Evolutionary conservation across 129 eudicot species (phyloP).

Genomic region (Apium graveolens): DNA sequence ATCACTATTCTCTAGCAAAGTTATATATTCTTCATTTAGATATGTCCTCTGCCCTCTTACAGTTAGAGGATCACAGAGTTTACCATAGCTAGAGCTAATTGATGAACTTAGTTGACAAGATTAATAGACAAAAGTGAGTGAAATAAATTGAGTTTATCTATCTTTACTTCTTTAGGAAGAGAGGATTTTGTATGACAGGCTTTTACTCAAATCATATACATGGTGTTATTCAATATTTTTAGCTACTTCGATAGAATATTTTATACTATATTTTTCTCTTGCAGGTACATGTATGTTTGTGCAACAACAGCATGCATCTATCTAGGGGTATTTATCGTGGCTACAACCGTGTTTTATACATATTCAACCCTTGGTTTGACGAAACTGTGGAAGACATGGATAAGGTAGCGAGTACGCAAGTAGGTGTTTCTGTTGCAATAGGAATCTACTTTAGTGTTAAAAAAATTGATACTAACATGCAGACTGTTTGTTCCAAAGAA

Average conservation of each 20-base stretch:
- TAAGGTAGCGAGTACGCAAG: not conserved
- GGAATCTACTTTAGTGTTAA: not conserved
- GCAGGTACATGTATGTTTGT: slow-evolving; percentile 78
- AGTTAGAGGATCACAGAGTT: not conserved
- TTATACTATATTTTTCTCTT: not conserved
- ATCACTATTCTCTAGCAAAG: not conserved
- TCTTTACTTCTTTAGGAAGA: not conserved
- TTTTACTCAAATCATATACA: not conserved
- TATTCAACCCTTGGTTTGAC: slow-evolving; percentile 23
- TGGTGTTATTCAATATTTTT: not conserved
- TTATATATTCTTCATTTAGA: not conserved
- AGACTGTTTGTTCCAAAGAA: not conserved
- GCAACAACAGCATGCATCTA: slow-evolving; percentile 68
- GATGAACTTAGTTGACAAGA: not conserved
- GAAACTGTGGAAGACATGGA: slow-evolving; percentile 4
- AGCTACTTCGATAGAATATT: not conserved
- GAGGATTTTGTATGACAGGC: not conserved
- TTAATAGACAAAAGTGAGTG: not conserved
- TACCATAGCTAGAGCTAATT: not conserved
- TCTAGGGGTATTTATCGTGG: slow-evolving; percentile 55
- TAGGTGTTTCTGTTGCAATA: not conserved
- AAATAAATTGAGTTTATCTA: not conserved
- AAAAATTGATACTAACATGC: not conserved
- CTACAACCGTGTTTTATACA: slow-evolving; percentile 46
- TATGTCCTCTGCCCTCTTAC: not conserved